These are phyloP conservation scores for Cynanchum wilfordii DNA, from an alignment of 257 asterid species.

Conservation along the genomic window DNA sequence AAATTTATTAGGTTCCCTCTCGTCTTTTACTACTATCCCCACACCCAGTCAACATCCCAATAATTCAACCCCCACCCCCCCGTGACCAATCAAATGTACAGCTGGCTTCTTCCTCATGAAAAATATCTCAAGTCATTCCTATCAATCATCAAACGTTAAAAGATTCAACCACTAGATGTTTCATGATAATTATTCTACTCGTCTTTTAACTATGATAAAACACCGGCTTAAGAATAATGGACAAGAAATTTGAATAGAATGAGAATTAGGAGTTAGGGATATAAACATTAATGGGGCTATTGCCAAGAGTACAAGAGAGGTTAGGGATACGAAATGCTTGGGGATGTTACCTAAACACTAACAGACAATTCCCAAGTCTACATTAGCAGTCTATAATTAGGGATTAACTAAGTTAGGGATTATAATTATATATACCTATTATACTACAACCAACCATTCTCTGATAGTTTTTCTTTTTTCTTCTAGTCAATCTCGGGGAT, in stretches of 20 bases:
- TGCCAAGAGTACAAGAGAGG: slow-evolving; percentile 25
- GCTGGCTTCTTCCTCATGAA: slow-evolving; percentile 18
- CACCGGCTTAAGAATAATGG: too few relatives aligned
- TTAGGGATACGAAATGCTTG: slow-evolving; percentile 32
- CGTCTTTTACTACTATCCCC: not conserved
- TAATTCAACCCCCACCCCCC: not conserved
- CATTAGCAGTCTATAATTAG: slow-evolving; percentile 42
- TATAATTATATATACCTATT: slow-evolving; percentile 26
- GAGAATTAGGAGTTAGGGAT: slow-evolving; percentile 1
- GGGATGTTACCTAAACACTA: slow-evolving; percentile 18
- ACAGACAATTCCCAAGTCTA: slow-evolving; percentile 37
- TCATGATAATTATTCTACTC: too few relatives aligned
- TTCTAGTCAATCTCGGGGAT: slow-evolving; percentile 29
- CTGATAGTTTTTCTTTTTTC: not conserved
- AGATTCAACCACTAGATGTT: too few relatives aligned
- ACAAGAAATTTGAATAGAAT: slow-evolving; percentile 4
- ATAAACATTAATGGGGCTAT: slow-evolving; percentile 1
- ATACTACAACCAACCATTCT: slow-evolving; percentile 28
- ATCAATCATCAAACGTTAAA: too few relatives aligned
- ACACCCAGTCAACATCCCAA: slow-evolving; percentile 15
- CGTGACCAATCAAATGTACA: slow-evolving; percentile 23
- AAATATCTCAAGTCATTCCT: not conserved
- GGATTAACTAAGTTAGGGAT: slow-evolving; percentile 40
- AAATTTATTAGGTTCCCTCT: slow-evolving; percentile 13
- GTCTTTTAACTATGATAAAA: too few relatives aligned